Base-by-base conservation (phyloP, 139 green algal species). In the Micromonas commoda region DNA sequence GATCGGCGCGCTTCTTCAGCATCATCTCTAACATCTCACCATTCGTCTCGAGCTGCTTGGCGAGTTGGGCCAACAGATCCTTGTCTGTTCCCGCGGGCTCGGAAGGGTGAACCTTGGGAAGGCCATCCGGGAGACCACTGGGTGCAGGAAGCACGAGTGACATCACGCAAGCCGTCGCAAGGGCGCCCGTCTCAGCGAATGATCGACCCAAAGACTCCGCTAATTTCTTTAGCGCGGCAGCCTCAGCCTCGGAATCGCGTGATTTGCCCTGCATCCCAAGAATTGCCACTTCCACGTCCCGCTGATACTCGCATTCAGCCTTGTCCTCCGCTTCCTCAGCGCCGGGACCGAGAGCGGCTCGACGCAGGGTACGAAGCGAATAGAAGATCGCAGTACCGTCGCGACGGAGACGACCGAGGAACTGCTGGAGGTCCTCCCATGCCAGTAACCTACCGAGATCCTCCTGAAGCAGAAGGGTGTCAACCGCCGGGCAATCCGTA, bases 401-500 rank as follows among this genome's bases (percentile, higher is more conserved):
- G 31, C 84, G 76, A 51, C 82, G 77, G 9, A 86, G 79, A 71
- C 80, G 74, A 64, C 74, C 80, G 52, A 87, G 37, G 26, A 87
- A 83, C 77, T 88, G 85, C 77, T 82, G 80, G 78, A 86, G 82
- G 73, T 88, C 76, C 82, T 84, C 79, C 64, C 70, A 85, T n/a
- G 77, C 77, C 6, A 88, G 67, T 37, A 77, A 31, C 35, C 35
- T 33, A 4, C 65, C 85, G 28, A 88, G 80, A 52, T 86, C 82
- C 13, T 80, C 63, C 28, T 64, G 57, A 66, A 88, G 80, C 2
- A 88, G 32, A 16, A 88, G 72, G 35, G 80, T 84, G 77, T 88
- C 85, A 16, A 88, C 85, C 9, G 82, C 82, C 0, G 80, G 77
- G 68, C 82, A 86, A 61, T 88, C 85, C 1, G 85, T 88, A 32